Evolutionary conservation across 1,139 yeast genomes (phyloP).

Genomic region (Pichia sp.): DNA sequence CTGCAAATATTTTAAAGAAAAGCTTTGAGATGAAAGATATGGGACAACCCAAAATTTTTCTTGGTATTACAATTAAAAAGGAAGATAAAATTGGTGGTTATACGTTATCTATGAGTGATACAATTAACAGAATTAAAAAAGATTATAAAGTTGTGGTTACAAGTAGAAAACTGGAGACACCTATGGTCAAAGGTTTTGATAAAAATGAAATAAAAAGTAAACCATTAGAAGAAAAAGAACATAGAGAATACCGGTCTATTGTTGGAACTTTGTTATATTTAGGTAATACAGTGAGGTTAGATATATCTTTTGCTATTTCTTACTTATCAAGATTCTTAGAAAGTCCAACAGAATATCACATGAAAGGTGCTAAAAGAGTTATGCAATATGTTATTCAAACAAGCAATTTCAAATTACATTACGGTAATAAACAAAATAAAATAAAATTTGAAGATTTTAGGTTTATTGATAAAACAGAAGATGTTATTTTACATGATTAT

Average conservation of each 20-base stretch:
- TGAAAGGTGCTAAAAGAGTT: constrained; percentile 4
- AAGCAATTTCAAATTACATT: not conserved
- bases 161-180: not conserved
- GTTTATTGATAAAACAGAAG: constrained; percentile 1
- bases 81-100: not conserved
- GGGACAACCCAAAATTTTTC: constrained; percentile 6
- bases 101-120: constrained; percentile 2
- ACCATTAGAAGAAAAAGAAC: not conserved
- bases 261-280: constrained; percentile 1
- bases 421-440: not conserved
- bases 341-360: not conserved
- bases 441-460: constrained; percentile 1
- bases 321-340: constrained; percentile 4
- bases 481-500: constrained; percentile 2
- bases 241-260: not conserved
- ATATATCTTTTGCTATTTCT: constrained; percentile 2
- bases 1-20: not conserved
- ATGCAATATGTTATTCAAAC: constrained; percentile 3
- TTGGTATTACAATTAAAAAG: constrained; percentile 2
- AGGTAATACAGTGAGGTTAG: constrained; percentile 6
- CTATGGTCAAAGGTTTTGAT: constrained; percentile 2
- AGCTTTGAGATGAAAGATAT: constrained; percentile 9
- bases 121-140: constrained; percentile 4
- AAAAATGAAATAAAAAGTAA: not conserved
- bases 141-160: not conserved